Evolutionary conservation across 345 rosid species (phyloP).

Genomic region (Odontarrhena argentea): DNA sequence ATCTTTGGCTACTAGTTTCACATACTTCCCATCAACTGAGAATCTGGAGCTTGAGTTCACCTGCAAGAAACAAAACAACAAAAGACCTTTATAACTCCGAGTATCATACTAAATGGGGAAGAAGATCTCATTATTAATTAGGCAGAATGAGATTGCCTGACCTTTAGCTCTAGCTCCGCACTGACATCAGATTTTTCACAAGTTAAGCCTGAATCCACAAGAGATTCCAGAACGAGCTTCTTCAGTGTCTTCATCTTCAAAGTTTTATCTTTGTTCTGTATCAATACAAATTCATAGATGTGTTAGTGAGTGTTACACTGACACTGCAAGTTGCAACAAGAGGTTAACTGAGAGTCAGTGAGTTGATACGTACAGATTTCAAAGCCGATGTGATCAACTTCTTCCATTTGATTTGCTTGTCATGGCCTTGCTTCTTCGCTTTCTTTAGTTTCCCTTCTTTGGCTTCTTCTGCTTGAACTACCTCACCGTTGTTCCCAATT

Average conservation of each 20-base stretch:
- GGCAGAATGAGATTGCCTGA: conserved; percentile 31
- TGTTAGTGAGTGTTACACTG: conserved; percentile 27
- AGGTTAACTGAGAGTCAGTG: background rate
- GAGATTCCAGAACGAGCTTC: conserved; percentile 55
- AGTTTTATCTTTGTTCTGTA: conserved; percentile 59
- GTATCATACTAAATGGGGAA: background rate
- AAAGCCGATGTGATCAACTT: conserved; percentile 67
- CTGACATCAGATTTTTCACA: conserved; percentile 47
- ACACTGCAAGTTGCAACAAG: background rate
- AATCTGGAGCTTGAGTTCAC: conserved; percentile 69
- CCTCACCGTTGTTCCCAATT: conserved; percentile 43
- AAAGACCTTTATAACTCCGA: background rate
- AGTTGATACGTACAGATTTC: conserved; percentile 57
- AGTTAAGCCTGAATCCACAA: conserved; percentile 52
- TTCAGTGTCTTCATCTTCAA: conserved; percentile 74
- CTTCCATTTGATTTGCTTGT: conserved; percentile 77
- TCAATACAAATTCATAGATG: conserved; percentile 10
- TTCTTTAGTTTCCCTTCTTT: conserved; percentile 45
- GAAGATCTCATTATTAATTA: background rate
- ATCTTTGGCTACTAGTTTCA: conserved; percentile 55
- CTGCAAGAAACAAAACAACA: conserved; percentile 43
- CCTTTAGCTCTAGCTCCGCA: conserved; percentile 63
- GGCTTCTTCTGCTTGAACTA: conserved; percentile 41
- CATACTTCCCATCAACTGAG: conserved; percentile 56
- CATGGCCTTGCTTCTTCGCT: conserved; percentile 47